Conservation (phyloP, 1,139 yeast genomes). For the Casaregolazyma lundiana region DNA sequence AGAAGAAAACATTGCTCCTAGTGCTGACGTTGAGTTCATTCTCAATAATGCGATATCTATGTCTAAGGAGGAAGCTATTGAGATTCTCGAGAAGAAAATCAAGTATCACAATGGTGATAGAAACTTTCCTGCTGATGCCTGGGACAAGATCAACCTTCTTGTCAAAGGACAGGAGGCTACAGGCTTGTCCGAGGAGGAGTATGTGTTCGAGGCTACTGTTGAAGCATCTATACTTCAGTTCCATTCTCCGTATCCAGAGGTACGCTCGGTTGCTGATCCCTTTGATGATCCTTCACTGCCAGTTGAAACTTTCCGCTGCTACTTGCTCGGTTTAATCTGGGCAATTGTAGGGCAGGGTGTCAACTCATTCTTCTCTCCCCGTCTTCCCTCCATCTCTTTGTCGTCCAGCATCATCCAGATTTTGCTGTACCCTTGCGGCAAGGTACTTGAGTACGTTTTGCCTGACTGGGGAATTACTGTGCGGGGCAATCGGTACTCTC, state of each 20-base stretch:
- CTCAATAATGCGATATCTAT: conserved; percentile 18
- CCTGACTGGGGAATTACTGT: conserved; percentile 48
- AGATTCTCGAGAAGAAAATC: conserved; percentile 38
- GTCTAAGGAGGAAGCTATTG: conserved; percentile 40
- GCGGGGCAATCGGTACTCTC: conserved; percentile 37
- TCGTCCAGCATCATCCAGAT: conserved; percentile 51
- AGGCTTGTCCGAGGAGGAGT: conserved; percentile 12
- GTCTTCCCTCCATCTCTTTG: conserved; percentile 49
- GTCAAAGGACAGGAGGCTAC: conserved; percentile 21
- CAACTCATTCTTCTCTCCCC: conserved; percentile 54
- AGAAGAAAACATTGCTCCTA: conserved; percentile 12
- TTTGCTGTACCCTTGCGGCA: conserved; percentile 56
- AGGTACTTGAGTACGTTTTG: conserved; percentile 30
- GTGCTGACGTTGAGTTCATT: conserved; percentile 25
- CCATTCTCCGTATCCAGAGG: conserved; percentile 58
- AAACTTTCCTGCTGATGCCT: conserved; percentile 44
- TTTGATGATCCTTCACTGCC: conserved; percentile 36
- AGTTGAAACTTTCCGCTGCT: conserved; percentile 55
- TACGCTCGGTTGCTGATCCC: conserved; percentile 45
- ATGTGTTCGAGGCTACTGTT: conserved; percentile 39
- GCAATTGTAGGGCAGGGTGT: conserved; percentile 51
- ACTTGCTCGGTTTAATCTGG: conserved; percentile 53
- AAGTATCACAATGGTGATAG: conserved; percentile 45
- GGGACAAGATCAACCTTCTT: conserved; percentile 29
- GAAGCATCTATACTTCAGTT: conserved; percentile 47